Evolutionary conservation across 768 basidiomycete species (phyloP), one percentile per base, ranked within the genome.

Genomic region (Calocybe gangraenosa): DNA sequence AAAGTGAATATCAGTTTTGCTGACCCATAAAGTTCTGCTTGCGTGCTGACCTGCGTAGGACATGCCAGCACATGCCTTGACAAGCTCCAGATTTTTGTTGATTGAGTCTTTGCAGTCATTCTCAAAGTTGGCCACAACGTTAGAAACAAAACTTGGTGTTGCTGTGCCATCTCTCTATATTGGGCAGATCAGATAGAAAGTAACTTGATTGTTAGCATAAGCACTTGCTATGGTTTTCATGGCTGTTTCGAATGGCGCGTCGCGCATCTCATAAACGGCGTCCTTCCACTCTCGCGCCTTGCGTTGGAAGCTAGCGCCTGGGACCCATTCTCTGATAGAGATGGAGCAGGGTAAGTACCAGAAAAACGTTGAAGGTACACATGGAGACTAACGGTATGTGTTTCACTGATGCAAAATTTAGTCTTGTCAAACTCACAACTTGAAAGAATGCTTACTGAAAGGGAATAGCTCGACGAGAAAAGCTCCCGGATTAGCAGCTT

Each of bases 401-500:
- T 59, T 76, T 78, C 42, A 79, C 77, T 75, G 45, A 25, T 40
- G 15, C 17, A 10, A 3, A n/a, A 3, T 22, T 19, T 22, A 5
- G 45, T 25, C 1, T 34, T 17, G 10, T 18, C 3, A 10, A n/a
- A 3, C 38, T 46, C 34, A 7, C n/a, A 5, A 44, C 9, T 9
- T 13, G 23, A 3, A 17, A 35, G 8, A 13, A 18, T 6, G 55
- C 64, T 33, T 46, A 66, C 66, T 48, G 44, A 65, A 59, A n/a
- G 76, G 76, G 34, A 78, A 58, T 22, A 75, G 50, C 44, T 75
- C 70, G 9, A 80, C 79, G 7, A 78, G 57, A 53, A 78, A 81
- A 2, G 74, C 73, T 3, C 78, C 78, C 1, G 75, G 76, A 48
- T 66, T 68, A 7, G 71, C 68, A 0, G 76, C 77, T 54, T 71